phyloP scores from a whole-genome alignment of 2,329 filamentous ascomycete species.

The Penicillium sp. region DNA sequence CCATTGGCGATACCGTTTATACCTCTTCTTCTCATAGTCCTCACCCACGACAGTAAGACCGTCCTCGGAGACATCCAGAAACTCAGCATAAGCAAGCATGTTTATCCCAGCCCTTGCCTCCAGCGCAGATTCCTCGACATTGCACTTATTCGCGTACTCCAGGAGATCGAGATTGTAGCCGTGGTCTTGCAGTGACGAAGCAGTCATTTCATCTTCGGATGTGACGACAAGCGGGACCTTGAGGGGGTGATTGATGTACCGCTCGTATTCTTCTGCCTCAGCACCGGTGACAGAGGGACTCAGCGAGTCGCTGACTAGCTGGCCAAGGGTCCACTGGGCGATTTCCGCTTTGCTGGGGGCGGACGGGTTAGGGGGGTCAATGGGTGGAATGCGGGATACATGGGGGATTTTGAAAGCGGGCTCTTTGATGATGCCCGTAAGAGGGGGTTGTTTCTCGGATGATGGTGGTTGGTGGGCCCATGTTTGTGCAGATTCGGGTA shows the following conservation, averaged over 20 bases:
- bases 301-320: conserved; percentile 80
- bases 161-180: conserved; percentile 64
- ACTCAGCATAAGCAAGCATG: conserved; percentile 69
- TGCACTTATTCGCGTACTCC: conserved; percentile 72
- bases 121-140: conserved; percentile 55
- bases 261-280: conserved; percentile 81
- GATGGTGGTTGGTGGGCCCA: conserved; percentile 36
- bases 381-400: conserved; percentile 20
- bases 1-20: conserved; percentile 96
- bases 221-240: conserved; percentile 69
- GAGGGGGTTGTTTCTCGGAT: conserved; percentile 33
- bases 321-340: conserved; percentile 83
- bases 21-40: conserved; percentile 86
- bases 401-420: conserved; percentile 31
- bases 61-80: conserved; percentile 74
- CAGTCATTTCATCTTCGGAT: conserved; percentile 40
- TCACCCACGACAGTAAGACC: conserved; percentile 84
- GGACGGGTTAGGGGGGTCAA: conserved; percentile 49
- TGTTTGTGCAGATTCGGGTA: conserved; percentile 23
- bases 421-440: conserved; percentile 59
- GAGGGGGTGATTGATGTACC: conserved; percentile 85
- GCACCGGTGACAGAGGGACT: conserved; percentile 74
- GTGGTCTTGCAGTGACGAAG: conserved; percentile 35
- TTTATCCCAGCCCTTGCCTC: conserved; percentile 59
- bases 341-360: conserved; percentile 73